Evolutionary conservation across 2,329 filamentous ascomycete species (phyloP), one percentile per base, ranked within the genome.

Genomic region (Neofusicoccum kwambonambiense): DNA sequence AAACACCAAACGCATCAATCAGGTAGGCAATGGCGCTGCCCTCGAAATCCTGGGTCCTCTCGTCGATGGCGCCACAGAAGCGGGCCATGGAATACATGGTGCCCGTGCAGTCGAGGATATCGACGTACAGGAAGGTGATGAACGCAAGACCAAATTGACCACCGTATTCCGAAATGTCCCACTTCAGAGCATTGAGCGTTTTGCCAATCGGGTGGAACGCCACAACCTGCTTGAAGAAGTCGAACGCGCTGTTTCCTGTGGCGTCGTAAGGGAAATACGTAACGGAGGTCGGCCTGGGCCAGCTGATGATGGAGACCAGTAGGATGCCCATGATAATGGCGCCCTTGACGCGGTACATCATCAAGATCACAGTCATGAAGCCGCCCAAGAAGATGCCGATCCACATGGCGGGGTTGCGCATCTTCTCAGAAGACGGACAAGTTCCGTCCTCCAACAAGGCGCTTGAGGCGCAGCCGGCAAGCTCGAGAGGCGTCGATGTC

Each of bases 11-110:
- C 0, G 92, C 91, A 71, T 96, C 92, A 27, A 95, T 89, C 77
- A 91, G 86, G 77, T 96, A 96, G 1, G 92, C 92, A 19, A 92
- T 81, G 1, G 92, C 89, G 15, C 90, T 93, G 65, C 92, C 90
- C 76, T 96, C 92, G 67, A 96, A 96, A 74, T 96, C 92, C 73
- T 93, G 89, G 0, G 92, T 95, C 58, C 87, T 84, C 70, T 91
- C 89, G 70, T 96, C 90, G 73, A 96, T 89, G 64, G 90, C 86
- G 50, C 90, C 87, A 69, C 89, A 89, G 76, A 94, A 95, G 35
- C 89, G 88, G 17, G 92, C 92, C 92, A 96, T 96, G 19, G 91
- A 91, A 79, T 96, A 96, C 66, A 96, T 81, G 0, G 92, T 96
- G 70, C 91, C 92, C 0, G 92, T 96, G 69, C 87, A 89, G 76